Percentiles rank a stretch among this genome's conserved stretches.
phyloP scores from a whole-genome alignment of 164 flowering plant genomes.

The Tinospora cordifolia region DNA sequence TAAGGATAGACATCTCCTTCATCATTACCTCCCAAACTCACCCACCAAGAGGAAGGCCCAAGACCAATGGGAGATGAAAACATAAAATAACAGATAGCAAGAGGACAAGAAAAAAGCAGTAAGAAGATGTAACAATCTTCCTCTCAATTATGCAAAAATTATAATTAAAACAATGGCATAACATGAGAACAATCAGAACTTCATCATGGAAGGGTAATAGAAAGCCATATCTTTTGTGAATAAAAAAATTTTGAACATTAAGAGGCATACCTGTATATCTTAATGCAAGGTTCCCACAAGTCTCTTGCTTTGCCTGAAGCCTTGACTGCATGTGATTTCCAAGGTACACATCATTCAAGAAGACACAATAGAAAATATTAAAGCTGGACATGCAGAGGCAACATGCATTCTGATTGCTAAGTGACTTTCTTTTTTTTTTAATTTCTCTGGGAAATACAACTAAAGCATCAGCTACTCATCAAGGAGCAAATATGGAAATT shows the following conservation, averaged over 20 bases:
- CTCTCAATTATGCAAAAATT: not conserved
- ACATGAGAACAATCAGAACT: not conserved
- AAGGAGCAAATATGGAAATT: too few relatives aligned
- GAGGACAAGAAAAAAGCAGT: too few relatives aligned
- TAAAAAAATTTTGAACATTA: not conserved
- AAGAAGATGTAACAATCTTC: not conserved
- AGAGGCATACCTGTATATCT: constrained; percentile 51
- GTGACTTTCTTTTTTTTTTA: too few relatives aligned
- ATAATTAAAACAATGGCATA: not conserved
- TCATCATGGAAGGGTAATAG: not conserved
- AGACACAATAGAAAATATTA: not conserved
- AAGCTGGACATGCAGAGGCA: not conserved
- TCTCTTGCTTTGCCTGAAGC: constrained; percentile 86
- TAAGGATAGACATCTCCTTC: too few relatives aligned
- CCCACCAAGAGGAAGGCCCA: too few relatives aligned
- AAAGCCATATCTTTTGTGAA: not conserved
- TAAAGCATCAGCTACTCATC: too few relatives aligned
- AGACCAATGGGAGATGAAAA: too few relatives aligned
- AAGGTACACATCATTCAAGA: not conserved
- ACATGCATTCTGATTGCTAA: not conserved
- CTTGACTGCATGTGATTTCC: constrained; percentile 48
- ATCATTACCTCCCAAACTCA: too few relatives aligned
- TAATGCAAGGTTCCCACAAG: constrained; percentile 42
- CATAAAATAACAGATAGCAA: too few relatives aligned
- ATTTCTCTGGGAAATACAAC: too few relatives aligned